Evolutionary conservation across 2,329 filamentous ascomycete species (phyloP).

Genomic region (Coniosporium tulheliwenetii): DNA sequence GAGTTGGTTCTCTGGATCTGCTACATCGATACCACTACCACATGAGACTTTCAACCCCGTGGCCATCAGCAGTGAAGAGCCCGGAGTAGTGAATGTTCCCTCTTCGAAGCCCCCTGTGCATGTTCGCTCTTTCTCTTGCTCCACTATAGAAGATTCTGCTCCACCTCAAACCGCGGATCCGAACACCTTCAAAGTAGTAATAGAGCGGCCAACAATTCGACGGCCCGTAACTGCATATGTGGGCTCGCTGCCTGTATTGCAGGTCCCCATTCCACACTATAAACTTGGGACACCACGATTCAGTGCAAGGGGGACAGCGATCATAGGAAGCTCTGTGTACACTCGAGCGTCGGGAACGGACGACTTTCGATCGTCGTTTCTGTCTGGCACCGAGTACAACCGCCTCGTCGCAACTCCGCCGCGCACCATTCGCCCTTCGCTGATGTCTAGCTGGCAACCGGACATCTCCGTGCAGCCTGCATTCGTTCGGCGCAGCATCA

Average conservation of each 20-base stretch:
- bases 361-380: slow-evolving; percentile 49
- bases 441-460: slow-evolving; percentile 2
- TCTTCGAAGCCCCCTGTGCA: slow-evolving; percentile 11
- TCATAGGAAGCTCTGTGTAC: slow-evolving; percentile 69
- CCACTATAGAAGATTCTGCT: slow-evolving; percentile 52
- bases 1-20: background rate
- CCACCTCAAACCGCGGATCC: slow-evolving; percentile 37
- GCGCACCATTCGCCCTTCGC: slow-evolving; percentile 8
- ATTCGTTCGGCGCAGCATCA: slow-evolving; percentile 4
- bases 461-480: slow-evolving; percentile 7
- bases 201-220: slow-evolving; percentile 50
- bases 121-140: slow-evolving; percentile 56
- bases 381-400: slow-evolving; percentile 27
- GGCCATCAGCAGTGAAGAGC: background rate
- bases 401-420: slow-evolving; percentile 10
- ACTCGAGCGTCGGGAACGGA: slow-evolving; percentile 50
- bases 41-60: background rate
- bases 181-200: slow-evolving; percentile 65
- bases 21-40: background rate
- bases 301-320: slow-evolving; percentile 57
- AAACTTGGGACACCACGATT: slow-evolving; percentile 71
- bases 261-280: slow-evolving; percentile 71
- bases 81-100: slow-evolving; percentile 4
- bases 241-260: slow-evolving; percentile 40
- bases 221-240: slow-evolving; percentile 49